A percentile compares a stretch with the other conserved stretches of the same genome.
These are phyloP conservation scores for Saccharomyces hybrid DNA, from an alignment of 1,139 yeast species.

Conservation along the genomic window DNA sequence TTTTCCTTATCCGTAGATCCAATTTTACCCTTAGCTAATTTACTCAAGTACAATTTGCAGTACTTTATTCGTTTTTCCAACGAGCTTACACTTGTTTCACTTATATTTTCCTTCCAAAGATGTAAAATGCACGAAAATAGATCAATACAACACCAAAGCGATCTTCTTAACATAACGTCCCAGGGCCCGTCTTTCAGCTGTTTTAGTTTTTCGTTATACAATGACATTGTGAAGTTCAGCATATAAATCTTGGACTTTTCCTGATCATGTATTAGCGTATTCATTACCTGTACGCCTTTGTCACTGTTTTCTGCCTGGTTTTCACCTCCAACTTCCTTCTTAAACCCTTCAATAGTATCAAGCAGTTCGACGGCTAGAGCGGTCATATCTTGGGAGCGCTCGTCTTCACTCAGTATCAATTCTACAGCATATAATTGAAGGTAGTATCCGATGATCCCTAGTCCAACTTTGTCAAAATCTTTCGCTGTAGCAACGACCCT, in stretches of 20 bases:
- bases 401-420: conserved; percentile 15
- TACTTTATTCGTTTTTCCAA: conserved; percentile 22
- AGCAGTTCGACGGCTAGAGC: conserved; percentile 21
- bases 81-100: conserved; percentile 7
- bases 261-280: conserved; percentile 21
- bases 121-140: conserved; percentile 22
- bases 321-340: conserved; percentile 11
- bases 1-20: conserved; percentile 4
- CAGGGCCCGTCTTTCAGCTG: conserved; percentile 21
- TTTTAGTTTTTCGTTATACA: conserved; percentile 25
- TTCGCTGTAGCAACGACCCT: conserved; percentile 18
- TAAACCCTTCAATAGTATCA: conserved; percentile 25
- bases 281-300: conserved; percentile 5
- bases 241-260: conserved; percentile 24
- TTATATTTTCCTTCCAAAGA: conserved; percentile 20
- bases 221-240: conserved; percentile 26
- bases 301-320: conserved; percentile 9
- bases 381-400: conserved; percentile 19
- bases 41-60: conserved; percentile 25
- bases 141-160: conserved; percentile 31
- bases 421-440: conserved; percentile 27
- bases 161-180: conserved; percentile 19
- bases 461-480: conserved; percentile 22
- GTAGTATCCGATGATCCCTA: conserved; percentile 26
- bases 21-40: conserved; percentile 22